Base-by-base conservation (phyloP, 2,329 filamentous ascomycete genomes). In the Fusarium piperis region DNA sequence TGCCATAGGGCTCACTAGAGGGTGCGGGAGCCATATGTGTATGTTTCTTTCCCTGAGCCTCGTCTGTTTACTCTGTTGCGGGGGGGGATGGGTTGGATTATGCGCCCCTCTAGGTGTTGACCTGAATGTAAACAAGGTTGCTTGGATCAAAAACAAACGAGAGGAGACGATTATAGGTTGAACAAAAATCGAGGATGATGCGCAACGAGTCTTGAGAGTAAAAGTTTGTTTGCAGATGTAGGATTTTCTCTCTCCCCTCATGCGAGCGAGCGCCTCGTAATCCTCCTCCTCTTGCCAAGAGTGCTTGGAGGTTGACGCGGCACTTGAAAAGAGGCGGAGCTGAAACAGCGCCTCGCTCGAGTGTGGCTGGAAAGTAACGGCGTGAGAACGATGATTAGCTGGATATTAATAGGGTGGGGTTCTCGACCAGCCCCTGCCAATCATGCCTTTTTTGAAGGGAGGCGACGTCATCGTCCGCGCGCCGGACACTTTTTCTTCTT, bases 261-360 rank as follows among this genome's bases (percentile, higher is more conserved):
- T 67, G 73, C 18, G 46, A 44, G 15, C 67, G 73, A 23, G 23
- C 23, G 23, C 73, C 67, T 75, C 73, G 73, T 75, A 67, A 76
- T 68, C 67, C 65, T 70, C 57, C 41, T 56, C 63, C 53, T 68
- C 69, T 70, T 73, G 70, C 67, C 67, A 55, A 39, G 68, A 65
- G 66, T 62, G 65, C 68, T 36, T 36, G 20, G 53, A 69, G 72
- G 74, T 77, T 77, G 73, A 77, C 75, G 75, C 75, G 75, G 75
- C 75, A 76, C 63, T 75, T 52, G 52, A 26, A 61, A 32, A 52
- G 75, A 68, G 75, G 75, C 75, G 75, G 65, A 75, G 75, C 74
- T 75, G 75, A 76, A 70, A 77, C 75, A 69, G 66, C 68, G 73
- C 75, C 72, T 73, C 67, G 53, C 65, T 67, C 18, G 44, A 65